Percentiles rank a stretch among this genome's conserved stretches.
phyloP scores from a whole-genome alignment of 2,329 filamentous ascomycete genomes.

The Monosporascus sp. region DNA sequence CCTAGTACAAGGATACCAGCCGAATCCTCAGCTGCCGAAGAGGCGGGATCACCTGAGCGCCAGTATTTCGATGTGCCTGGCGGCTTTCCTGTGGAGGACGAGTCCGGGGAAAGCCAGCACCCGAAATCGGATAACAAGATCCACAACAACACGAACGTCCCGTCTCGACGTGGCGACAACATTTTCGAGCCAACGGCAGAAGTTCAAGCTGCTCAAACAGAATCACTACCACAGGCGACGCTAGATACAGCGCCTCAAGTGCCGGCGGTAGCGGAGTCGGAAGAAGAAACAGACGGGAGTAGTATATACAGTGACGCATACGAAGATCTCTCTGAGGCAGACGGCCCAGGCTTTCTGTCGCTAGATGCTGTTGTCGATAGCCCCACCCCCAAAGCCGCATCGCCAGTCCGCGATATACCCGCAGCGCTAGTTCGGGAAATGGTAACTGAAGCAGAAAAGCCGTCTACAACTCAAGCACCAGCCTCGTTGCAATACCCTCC shows the following conservation, averaged over 20 bases:
- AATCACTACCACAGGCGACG: conserved; percentile 22
- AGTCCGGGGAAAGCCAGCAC: conserved; percentile 5
- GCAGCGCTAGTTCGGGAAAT: neutral
- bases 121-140: neutral
- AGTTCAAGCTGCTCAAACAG: conserved; percentile 9
- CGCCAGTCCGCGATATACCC: conserved; percentile 9
- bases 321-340: conserved; percentile 63
- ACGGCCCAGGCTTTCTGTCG: conserved; percentile 64
- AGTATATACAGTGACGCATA: conserved; percentile 73
- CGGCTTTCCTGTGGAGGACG: conserved; percentile 46
- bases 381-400: conserved; percentile 45
- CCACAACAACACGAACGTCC: neutral
- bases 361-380: conserved; percentile 66
- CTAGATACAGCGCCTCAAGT: conserved; percentile 25
- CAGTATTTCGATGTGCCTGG: conserved; percentile 51
- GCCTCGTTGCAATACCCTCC: neutral
- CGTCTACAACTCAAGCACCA: neutral
- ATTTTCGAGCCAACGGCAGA: conserved; percentile 21
- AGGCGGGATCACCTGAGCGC: conserved; percentile 7
- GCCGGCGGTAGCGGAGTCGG: conserved; percentile 24
- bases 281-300: conserved; percentile 37
- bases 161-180: conserved; percentile 2
- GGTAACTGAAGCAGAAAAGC: conserved; percentile 1
- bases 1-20: conserved; percentile 34
- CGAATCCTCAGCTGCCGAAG: conserved; percentile 3